These are phyloP conservation scores for Avicennia marina DNA, from an alignment of 257 asterid genomes.

Conservation along the genomic window DNA sequence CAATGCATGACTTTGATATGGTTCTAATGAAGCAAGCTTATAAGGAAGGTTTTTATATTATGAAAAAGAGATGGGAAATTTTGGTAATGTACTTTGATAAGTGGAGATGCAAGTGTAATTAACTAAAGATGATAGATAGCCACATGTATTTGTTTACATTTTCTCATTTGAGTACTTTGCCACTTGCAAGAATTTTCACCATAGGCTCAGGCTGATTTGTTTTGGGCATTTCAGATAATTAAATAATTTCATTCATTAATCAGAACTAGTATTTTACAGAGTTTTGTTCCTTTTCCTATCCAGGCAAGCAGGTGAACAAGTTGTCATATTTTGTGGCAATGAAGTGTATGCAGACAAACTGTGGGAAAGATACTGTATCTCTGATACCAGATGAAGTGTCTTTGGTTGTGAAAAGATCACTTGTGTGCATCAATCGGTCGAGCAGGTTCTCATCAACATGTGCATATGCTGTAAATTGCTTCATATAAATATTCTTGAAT, in stretches of 20 bases:
- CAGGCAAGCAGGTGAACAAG: conserved; percentile 38
- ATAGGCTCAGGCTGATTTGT: neutral
- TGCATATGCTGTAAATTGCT: conserved; percentile 27
- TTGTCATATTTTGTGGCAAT: conserved; percentile 1
- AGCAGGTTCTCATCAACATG: conserved; percentile 16
- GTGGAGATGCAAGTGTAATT: neutral
- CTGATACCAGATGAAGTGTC: conserved; percentile 4
- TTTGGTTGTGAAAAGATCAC: conserved; percentile 5
- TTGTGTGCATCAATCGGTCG: conserved; percentile 5
- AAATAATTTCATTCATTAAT: neutral
- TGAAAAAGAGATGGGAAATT: neutral
- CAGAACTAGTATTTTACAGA: neutral
- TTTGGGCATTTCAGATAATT: neutral
- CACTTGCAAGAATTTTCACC: neutral
- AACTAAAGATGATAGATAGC: neutral
- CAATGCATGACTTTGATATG: neutral
- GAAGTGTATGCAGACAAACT: conserved; percentile 13
- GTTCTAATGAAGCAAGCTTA: neutral
- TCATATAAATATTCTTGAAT: too few relatives aligned
- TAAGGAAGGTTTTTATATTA: neutral
- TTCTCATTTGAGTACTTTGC: neutral
- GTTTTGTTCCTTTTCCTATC: conserved; percentile 10
- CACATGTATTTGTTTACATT: too few relatives aligned
- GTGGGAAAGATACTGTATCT: conserved; percentile 4
- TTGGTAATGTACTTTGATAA: too few relatives aligned